phyloP scores from a whole-genome alignment of 1,139 yeast genomes.

The Candida glucosophila region DNA sequence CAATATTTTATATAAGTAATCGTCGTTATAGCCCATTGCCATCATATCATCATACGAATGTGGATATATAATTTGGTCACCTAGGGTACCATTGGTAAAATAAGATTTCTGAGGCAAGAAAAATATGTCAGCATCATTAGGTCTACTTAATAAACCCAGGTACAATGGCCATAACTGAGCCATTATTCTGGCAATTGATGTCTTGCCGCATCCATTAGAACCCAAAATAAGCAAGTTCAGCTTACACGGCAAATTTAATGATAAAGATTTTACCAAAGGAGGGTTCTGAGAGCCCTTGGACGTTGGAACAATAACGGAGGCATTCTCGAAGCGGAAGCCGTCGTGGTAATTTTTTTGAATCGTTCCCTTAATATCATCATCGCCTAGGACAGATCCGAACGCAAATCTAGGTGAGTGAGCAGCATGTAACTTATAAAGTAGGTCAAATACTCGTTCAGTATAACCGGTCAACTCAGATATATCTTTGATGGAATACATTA shows the following conservation, averaged over 20 bases:
- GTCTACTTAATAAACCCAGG: constrained; percentile 74
- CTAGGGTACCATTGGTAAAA: constrained; percentile 66
- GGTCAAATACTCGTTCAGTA: constrained; percentile 75
- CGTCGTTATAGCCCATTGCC: constrained; percentile 64
- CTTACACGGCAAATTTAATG: constrained; percentile 56
- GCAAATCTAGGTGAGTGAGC: constrained; percentile 68
- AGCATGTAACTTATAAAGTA: constrained; percentile 69
- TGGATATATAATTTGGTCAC: constrained; percentile 88
- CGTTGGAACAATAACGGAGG: constrained; percentile 76
- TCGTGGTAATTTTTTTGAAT: constrained; percentile 62
- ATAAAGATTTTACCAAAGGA: constrained; percentile 47
- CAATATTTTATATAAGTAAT: constrained; percentile 57
- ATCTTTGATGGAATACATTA: constrained; percentile 92
- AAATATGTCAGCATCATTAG: constrained; percentile 61
- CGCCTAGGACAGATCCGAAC: constrained; percentile 48
- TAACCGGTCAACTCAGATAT: constrained; percentile 87
- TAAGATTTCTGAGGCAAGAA: constrained; percentile 81
- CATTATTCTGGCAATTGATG: constrained; percentile 74
- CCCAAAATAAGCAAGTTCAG: constrained; percentile 78
- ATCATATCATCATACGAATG: constrained; percentile 71
- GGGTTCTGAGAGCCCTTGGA: constrained; percentile 35
- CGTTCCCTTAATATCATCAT: constrained; percentile 71
- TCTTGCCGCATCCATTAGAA: constrained; percentile 84
- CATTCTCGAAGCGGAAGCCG: constrained; percentile 75
- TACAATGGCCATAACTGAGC: constrained; percentile 93